Conservation (phyloP, 148 eudicot genomes). For the Oxyria digyna region DNA sequence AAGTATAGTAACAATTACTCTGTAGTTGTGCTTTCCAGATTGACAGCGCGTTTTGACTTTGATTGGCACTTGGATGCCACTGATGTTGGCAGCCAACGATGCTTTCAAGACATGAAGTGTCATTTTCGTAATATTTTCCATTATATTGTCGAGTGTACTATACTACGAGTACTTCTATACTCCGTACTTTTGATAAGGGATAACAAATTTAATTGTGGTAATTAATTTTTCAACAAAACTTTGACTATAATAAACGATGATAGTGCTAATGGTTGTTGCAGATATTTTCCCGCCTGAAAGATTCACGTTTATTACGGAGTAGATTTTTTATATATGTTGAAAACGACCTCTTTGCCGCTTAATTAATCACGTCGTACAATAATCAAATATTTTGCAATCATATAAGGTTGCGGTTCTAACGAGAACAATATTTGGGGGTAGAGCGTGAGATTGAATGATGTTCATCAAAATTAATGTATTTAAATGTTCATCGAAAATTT, state of each 20-base stretch:
- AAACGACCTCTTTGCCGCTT: background rate
- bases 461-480: no score
- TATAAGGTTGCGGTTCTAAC: background rate
- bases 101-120: background rate
- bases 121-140: background rate
- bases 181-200: background rate
- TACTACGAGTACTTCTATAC: no score
- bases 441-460: no score
- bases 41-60: conserved; percentile 6
- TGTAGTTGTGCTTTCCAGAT: background rate
- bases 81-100: background rate
- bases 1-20: no score
- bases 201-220: background rate
- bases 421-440: no score
- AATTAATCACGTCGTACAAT: background rate
- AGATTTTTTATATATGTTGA: background rate
- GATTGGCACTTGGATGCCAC: background rate
- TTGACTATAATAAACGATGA: background rate
- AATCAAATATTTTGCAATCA: background rate
- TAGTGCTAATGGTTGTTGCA: background rate
- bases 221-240: background rate
- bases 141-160: background rate
- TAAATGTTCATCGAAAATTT: no score
- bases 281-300: background rate
- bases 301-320: background rate